Base-by-base conservation (phyloP, 2,329 filamentous ascomycete species). In the Fusarium newnesense region DNA sequence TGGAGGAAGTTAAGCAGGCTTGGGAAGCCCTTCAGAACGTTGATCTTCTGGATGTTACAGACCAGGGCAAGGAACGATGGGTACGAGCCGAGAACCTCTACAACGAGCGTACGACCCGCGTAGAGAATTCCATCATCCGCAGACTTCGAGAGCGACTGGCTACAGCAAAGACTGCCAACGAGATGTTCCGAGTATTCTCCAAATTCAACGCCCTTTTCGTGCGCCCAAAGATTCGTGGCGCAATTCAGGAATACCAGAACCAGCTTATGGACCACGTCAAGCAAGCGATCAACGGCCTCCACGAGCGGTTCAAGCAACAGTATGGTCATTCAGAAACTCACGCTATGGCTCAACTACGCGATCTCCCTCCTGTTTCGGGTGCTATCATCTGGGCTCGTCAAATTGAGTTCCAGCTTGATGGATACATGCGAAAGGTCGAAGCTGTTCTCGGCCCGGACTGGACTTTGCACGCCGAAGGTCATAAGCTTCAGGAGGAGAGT, bases 131-230 rank as follows among this genome's bases (percentile, higher is more conserved):
- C 7, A 99, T 99, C 82, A 99, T 99, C 81, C 95, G 96, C 39
- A 90, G 95, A 60, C 87, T 99, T 37, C 90, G 96, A 78, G 96
- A 99, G 83, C 93, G 96, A 66, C 88, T 99, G 63, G 96, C 95
- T 19, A 97, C 95, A 11, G 96, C 96, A 18, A 98, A 97, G 87
- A 97, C 95, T 70, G 96, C 96, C 44, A 98, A 97, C 80, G 97
- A 99, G 83, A 99, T 99, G 96, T 99, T 99, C 82, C 93, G 97
- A 61, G 96, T 99, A 70, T 99, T 99, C 82, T 98, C 96, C 60
- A 98, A 98, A 81, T 99, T 99, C 89, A 99, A 99, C 80, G 96
- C 96, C 4, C 91, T 99, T 36, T 97, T 99, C 77, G 96, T 99
- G 64, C 91, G 96, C 67, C 96, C 96, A n/a, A 99, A 99, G 87